Conservation (phyloP, 2,329 filamentous ascomycete genomes). For the Sporothrix protearum region DNA sequence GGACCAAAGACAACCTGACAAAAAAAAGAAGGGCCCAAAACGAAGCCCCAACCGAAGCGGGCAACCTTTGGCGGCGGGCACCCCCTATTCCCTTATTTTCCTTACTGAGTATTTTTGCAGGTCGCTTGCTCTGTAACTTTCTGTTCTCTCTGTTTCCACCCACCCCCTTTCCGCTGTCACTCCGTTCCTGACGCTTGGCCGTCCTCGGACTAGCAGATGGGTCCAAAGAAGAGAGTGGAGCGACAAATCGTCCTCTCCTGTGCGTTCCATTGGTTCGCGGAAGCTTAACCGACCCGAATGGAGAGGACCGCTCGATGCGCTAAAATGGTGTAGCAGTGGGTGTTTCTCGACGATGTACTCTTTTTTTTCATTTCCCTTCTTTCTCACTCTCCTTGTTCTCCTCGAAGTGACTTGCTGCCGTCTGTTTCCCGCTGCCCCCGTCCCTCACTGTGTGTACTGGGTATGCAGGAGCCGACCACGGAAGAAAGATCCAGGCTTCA, state of each 20-base stretch:
- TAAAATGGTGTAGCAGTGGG: slow-evolving; percentile 26
- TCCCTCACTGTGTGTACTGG: neutral
- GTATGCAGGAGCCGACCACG: no score
- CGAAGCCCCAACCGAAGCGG: neutral
- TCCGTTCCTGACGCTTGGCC: slow-evolving; percentile 24
- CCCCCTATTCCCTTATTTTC: neutral
- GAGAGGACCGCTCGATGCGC: slow-evolving; percentile 18
- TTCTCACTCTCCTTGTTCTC: slow-evolving; percentile 1
- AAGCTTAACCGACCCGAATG: slow-evolving; percentile 34
- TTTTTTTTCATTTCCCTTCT: no score
- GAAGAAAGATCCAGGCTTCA: neutral
- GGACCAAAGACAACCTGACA: neutral
- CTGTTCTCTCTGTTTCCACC: neutral
- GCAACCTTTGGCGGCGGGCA: neutral
- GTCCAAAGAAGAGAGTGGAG: slow-evolving; percentile 16
- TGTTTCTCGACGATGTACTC: slow-evolving; percentile 14
- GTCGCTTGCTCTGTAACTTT: neutral
- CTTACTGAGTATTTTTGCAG: neutral
- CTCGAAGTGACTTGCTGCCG: neutral
- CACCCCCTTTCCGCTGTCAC: slow-evolving; percentile 17
- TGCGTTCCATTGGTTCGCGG: slow-evolving; percentile 41
- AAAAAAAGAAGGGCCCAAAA: no score
- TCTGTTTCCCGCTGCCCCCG: neutral
- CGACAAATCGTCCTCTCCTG: slow-evolving; percentile 34
- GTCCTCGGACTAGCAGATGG: neutral